These are phyloP conservation scores for Mikania micrantha DNA, from an alignment of 129 eudicot genomes.

Conservation along the genomic window DNA sequence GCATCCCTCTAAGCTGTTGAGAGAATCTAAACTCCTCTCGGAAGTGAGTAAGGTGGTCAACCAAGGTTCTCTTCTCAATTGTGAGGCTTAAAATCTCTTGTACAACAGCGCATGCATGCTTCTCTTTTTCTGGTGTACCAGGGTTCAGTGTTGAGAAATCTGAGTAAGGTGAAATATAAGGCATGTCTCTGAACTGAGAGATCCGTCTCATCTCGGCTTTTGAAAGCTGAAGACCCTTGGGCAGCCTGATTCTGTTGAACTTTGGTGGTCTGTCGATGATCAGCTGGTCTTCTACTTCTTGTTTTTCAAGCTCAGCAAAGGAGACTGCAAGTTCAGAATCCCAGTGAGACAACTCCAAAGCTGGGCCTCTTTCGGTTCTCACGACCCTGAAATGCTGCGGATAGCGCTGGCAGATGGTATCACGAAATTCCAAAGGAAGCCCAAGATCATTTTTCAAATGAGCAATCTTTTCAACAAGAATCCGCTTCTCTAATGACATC, in stretches of 20 bases:
- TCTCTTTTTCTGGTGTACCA: constrained; percentile 79
- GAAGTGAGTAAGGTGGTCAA: constrained; percentile 88
- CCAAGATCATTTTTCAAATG: constrained; percentile 84
- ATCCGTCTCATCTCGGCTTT: constrained; percentile 89
- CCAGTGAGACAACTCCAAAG: constrained; percentile 89
- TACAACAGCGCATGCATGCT: constrained; percentile 87
- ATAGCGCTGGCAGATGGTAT: constrained; percentile 74
- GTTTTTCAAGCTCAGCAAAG: constrained; percentile 82
- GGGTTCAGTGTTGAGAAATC: constrained; percentile 71
- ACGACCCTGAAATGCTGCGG: constrained; percentile 84
- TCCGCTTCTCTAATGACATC: constrained; percentile 90
- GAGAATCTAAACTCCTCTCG: constrained; percentile 93
- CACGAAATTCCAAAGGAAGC: constrained; percentile 73
- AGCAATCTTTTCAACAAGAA: constrained; percentile 78
- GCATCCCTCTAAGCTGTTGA: constrained; percentile 91
- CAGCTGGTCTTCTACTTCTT: too few species aligned
- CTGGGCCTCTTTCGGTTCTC: constrained; percentile 73
- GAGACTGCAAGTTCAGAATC: constrained; percentile 91
- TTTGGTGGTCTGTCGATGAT: constrained; percentile 78
- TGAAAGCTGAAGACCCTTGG: constrained; percentile 79
- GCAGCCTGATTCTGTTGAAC: constrained; percentile 72
- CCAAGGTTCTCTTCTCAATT: constrained; percentile 80
- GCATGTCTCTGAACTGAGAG: constrained; percentile 66
- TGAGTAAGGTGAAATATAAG: constrained; percentile 83
- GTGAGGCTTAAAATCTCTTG: constrained; percentile 91